phyloP scores from a whole-genome alignment of 768 basidiomycete species.

The Saitozyma sp. region DNA sequence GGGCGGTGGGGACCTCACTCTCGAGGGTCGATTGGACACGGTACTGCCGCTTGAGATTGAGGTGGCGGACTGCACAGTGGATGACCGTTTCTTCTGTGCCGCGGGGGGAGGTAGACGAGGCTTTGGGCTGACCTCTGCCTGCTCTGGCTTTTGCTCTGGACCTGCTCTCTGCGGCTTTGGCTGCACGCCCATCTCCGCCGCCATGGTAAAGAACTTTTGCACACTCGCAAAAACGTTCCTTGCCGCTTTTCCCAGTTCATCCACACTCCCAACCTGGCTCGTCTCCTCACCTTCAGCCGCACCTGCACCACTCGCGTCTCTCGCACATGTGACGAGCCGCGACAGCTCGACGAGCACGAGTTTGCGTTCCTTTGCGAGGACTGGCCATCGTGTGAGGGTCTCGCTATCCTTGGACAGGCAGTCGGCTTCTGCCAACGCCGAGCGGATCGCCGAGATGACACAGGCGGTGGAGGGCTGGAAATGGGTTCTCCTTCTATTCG shows the following conservation, averaged over 20 bases:
- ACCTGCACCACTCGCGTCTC: slow-evolving; percentile 28
- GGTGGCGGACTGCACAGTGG: neutral
- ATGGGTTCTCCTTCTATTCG: slow-evolving; percentile 72
- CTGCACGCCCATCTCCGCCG: slow-evolving; percentile 51
- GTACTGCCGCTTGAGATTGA: neutral
- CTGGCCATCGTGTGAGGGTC: slow-evolving; percentile 65
- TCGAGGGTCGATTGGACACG: neutral
- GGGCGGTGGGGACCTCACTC: slow-evolving; percentile 10
- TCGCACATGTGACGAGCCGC: slow-evolving; percentile 62
- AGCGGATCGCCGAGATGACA: slow-evolving; percentile 89
- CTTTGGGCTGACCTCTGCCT: slow-evolving; percentile 1
- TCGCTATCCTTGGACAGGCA: slow-evolving; percentile 80
- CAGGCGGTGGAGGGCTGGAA: slow-evolving; percentile 92
- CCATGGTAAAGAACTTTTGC: slow-evolving; percentile 65
- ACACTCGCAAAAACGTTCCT: slow-evolving; percentile 79
- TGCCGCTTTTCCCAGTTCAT: slow-evolving; percentile 45
- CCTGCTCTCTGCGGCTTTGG: slow-evolving; percentile 25
- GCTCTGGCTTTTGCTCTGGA: neutral
- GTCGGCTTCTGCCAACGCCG: slow-evolving; percentile 76
- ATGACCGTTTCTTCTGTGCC: neutral
- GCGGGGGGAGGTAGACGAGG: neutral
- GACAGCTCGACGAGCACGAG: slow-evolving; percentile 78
- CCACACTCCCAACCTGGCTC: slow-evolving; percentile 16
- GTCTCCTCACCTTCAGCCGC: slow-evolving; percentile 12
- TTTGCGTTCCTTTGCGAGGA: slow-evolving; percentile 75